Evolutionary conservation across 129 eudicot species (phyloP), one percentile per base, ranked within the genome.

Genomic region (Apium graveolens): DNA sequence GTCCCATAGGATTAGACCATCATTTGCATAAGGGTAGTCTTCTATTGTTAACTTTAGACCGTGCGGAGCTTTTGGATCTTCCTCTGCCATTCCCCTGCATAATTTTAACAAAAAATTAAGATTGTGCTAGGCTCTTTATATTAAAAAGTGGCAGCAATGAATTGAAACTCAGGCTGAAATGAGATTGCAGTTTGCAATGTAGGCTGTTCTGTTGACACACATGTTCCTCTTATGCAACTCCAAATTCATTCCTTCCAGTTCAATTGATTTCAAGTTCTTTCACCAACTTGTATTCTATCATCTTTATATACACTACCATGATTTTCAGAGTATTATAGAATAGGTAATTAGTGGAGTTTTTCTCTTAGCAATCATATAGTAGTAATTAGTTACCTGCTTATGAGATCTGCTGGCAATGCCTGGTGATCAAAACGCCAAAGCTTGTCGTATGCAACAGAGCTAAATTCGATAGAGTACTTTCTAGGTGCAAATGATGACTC

Each of bases 1-100:
- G 73, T 88, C 93, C 96, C 97, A 94, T 12, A 91, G 84, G 73
- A 90, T 62, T 38, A 94, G 82, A 63, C 96, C 98, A 63, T 94
- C 98, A 24, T 78, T 91, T 20, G 97, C 97, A 6, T 80, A 94
- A 45, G 97, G 98, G 79, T 94, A 94, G 80, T 94, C 98, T 78
- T 91, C 91, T 0, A 94, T 86, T 1, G 92, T 16, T 45, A 94
- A 86, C 80, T 86, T 91, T 8, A 94, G 57, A 31, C 98, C 98
- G 12, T 91, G 96, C 1, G 93, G 93, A 14, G 93, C 93, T 13
- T 48, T 63, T 72, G 96, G 92, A 83, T 94, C 98, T 78, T 90
- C 89, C 48, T 79, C 93, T 32, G 97, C 97, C 91, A 92, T 82
- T 72, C 97, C 96, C 81, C 96, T 89, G 35, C 65, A 63, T 73